Conservation (phyloP, 352 stramenopile species). For the Phytophthora quininea region DNA sequence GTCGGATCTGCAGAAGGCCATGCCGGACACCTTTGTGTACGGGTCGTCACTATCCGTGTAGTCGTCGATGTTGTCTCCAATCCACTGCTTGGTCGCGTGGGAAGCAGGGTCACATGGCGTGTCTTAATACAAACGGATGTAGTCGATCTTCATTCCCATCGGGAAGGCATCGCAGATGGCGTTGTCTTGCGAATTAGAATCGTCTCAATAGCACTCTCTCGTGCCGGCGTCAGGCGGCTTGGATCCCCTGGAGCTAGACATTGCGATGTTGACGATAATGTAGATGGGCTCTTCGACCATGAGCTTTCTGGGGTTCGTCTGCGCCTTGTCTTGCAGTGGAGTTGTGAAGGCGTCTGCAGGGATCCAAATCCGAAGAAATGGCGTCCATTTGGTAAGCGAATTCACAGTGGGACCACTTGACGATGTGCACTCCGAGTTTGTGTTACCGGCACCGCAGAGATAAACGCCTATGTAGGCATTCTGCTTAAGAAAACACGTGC, state of each 20-base stretch:
- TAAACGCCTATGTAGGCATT: slow-evolving; percentile 45
- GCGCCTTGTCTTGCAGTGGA: slow-evolving; percentile 46
- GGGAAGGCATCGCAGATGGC: slow-evolving; percentile 55
- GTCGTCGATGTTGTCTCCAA: slow-evolving; percentile 36
- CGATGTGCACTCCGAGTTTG: slow-evolving; percentile 6
- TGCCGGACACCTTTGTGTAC: slow-evolving; percentile 24
- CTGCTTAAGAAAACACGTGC: slow-evolving; percentile 41
- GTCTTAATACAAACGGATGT: slow-evolving; percentile 85
- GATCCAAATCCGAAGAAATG: slow-evolving; percentile 13
- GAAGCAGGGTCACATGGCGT: slow-evolving; percentile 39
- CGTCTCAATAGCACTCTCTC: slow-evolving; percentile 32
- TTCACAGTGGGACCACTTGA: too few relatives aligned
- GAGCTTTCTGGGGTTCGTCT: slow-evolving; percentile 55
- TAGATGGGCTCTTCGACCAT: slow-evolving; percentile 60
- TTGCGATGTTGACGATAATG: slow-evolving; percentile 61
- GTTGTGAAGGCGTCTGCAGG: slow-evolving; percentile 49
- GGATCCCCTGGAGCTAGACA: slow-evolving; percentile 45
- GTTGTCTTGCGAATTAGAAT: slow-evolving; percentile 27
- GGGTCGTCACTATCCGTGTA: slow-evolving; percentile 39
- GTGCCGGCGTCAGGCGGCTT: slow-evolving; percentile 39
- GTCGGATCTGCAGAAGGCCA: slow-evolving; percentile 31
- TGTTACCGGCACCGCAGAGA: slow-evolving; percentile 41
- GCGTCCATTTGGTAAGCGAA: too few relatives aligned
- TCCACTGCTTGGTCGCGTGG: slow-evolving; percentile 44
- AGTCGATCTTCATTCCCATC: slow-evolving; percentile 81